A percentile compares a stretch with the other conserved stretches of the same genome.
phyloP scores from a whole-genome alignment of 2,329 filamentous ascomycete genomes.

The Aspergillus floridensis region DNA sequence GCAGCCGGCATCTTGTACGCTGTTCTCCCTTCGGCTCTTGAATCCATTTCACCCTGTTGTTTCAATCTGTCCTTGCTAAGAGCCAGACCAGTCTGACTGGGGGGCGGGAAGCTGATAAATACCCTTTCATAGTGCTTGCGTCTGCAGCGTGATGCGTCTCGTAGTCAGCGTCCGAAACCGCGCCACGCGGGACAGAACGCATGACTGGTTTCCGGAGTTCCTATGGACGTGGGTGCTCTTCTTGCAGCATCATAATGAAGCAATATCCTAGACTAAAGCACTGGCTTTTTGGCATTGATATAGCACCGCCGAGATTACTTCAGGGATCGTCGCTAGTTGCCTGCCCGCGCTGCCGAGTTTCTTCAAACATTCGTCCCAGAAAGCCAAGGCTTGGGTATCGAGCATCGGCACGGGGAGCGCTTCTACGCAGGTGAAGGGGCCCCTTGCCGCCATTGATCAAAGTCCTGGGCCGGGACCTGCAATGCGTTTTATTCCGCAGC shows the following conservation, averaged over 20 bases:
- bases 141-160: constrained; percentile 26
- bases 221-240: constrained; percentile 25
- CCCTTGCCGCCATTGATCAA: neutral
- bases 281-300: no score
- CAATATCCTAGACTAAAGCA: no score
- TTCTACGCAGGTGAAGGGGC: neutral
- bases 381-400: constrained; percentile 12
- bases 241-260: no score
- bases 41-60: neutral
- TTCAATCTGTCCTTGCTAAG: neutral
- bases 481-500: neutral
- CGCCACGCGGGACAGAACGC: constrained; percentile 19
- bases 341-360: constrained; percentile 24
- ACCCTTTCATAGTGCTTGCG: constrained; percentile 16
- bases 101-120: neutral
- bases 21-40: neutral
- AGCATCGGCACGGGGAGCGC: neutral
- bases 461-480: neutral
- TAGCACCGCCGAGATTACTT: constrained; percentile 26
- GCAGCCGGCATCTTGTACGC: constrained; percentile 23
- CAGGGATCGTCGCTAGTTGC: constrained; percentile 25
- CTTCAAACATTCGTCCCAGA: constrained; percentile 21
- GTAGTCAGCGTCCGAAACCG: constrained; percentile 19
- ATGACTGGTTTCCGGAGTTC: constrained; percentile 25
- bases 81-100: neutral